These are phyloP conservation scores for Helminthosporium solani DNA, from an alignment of 2,329 filamentous ascomycete genomes.

Conservation along the genomic window DNA sequence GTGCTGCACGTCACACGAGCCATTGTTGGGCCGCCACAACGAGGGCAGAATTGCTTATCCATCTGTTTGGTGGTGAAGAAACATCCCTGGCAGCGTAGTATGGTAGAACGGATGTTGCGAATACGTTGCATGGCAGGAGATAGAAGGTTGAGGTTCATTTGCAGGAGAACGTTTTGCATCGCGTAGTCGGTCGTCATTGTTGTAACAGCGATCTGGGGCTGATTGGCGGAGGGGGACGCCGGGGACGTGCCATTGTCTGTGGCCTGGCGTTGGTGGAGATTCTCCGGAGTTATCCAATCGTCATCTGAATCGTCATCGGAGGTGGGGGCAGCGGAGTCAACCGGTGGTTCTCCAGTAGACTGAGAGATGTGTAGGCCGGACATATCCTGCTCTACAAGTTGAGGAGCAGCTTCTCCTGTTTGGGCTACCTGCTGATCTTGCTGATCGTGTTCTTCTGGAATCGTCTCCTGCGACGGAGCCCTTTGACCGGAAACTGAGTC, in stretches of 20 bases:
- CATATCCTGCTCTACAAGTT: slow-evolving; percentile 18
- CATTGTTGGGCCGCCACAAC: slow-evolving; percentile 84
- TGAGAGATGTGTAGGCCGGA: slow-evolving; percentile 23
- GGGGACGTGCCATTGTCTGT: slow-evolving; percentile 55
- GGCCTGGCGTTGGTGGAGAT: slow-evolving; percentile 80
- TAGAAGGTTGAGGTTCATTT: slow-evolving; percentile 90
- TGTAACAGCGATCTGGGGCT: slow-evolving; percentile 76
- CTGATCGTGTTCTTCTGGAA: background rate
- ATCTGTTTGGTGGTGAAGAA: slow-evolving; percentile 83
- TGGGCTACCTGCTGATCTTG: background rate
- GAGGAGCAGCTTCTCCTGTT: slow-evolving; percentile 4
- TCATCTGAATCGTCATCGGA: slow-evolving; percentile 47
- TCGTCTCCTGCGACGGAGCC: background rate
- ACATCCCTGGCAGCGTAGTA: slow-evolving; percentile 78
- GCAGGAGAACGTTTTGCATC: slow-evolving; percentile 94
- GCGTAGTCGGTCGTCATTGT: slow-evolving; percentile 93
- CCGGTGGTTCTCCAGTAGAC: slow-evolving; percentile 16
- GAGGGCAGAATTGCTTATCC: slow-evolving; percentile 86
- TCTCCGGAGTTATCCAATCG: slow-evolving; percentile 93
- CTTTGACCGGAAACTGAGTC: too few species aligned
- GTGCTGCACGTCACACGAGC: slow-evolving; percentile 85
- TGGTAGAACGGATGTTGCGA: slow-evolving; percentile 80
- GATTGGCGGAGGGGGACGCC: slow-evolving; percentile 45
- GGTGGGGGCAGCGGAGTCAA: slow-evolving; percentile 17
- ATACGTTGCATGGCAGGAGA: slow-evolving; percentile 78